Base-by-base conservation (phyloP, 1,284 basidiomycete species). In the Ustilago loliicola region DNA sequence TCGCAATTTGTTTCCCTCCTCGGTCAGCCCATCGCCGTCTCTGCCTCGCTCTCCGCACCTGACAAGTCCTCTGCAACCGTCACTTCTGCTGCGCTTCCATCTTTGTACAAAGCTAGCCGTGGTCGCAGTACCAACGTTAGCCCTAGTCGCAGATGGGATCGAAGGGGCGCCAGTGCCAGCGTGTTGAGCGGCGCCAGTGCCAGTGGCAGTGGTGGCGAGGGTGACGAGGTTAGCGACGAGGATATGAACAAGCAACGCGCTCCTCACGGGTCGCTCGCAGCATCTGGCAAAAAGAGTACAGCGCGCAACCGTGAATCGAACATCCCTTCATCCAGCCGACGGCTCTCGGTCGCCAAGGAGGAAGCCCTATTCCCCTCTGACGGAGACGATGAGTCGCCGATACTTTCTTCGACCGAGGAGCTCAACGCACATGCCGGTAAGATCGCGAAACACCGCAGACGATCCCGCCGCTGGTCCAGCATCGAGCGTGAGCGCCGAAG, bases 51-150 rank as follows among this genome's bases (percentile, higher is more conserved):
- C 30, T 74, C 65, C 7, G 45, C 62, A 7, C 67, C 76, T 29
- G 56, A 73, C 23, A 72, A 62, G 42, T 23, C 53, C 19, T 66
- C 71, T 3, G 42, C 66, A 4, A 56, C 62, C 21, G 61, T 58
- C 30, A 61, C 61, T 30, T 65, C 61, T 23, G 76, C 68, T 27
- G 70, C 54, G 10, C 63, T 74, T 8, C 79, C 66, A 10, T 79
- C 77, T 1, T 53, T 77, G 8, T 78, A 80, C 65, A 73, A 80
- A 25, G 66, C 69, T 25, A 73, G 72, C 21, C 69, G 79, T 25
- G 79, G 79, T 15, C 73, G 79, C 21, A 80, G 76, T 45, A 54
- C 61, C 54, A 80, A 80, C 30, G 76, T 78, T 54, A 78, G 72
- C 42, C 79, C 79, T 11, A 78, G 72, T 52, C 69, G 72, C 17